Evolutionary conservation across 2,329 filamentous ascomycete genomes (phyloP).

Genomic region (Cytospora piceae): DNA sequence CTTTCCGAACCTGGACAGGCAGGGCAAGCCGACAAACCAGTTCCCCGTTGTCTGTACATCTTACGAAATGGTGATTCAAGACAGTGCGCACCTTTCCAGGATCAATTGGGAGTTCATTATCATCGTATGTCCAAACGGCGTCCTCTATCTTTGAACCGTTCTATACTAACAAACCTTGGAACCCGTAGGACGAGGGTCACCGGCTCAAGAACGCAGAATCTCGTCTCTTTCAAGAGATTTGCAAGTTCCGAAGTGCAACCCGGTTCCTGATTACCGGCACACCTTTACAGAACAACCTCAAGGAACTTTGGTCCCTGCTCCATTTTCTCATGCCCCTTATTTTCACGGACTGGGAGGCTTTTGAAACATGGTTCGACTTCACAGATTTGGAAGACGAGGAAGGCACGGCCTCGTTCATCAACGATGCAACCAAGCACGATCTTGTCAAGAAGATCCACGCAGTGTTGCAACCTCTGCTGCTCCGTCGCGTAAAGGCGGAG

Average conservation of each 20-base stretch:
- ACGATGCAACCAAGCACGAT: conserved; percentile 76
- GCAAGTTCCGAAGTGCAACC: conserved; percentile 88
- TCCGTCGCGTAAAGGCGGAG: conserved; percentile 89
- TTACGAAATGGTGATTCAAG: conserved; percentile 94
- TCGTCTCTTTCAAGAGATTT: conserved; percentile 83
- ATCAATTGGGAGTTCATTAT: conserved; percentile 98
- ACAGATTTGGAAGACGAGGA: conserved; percentile 85
- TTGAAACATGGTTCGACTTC: conserved; percentile 97
- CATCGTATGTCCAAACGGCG: conserved; percentile 63
- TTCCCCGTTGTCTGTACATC: conserved; percentile 95
- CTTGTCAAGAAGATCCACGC: conserved; percentile 88
- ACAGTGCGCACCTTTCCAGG: conserved; percentile 77
- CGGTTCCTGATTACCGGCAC: conserved; percentile 93
- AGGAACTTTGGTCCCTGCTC: conserved; percentile 91
- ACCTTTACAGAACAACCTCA: conserved; percentile 91
- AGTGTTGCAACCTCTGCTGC: conserved; percentile 86
- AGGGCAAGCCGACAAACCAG: conserved; percentile 59
- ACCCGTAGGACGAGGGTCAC: conserved; percentile 83
- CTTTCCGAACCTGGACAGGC: conserved; percentile 65
- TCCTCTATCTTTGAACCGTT: neutral
- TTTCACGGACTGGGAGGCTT: conserved; percentile 90
- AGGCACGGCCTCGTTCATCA: conserved; percentile 76
- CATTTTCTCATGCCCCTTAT: conserved; percentile 93
- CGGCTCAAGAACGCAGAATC: conserved; percentile 97
- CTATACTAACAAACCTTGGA: too few relatives aligned